Conservation (phyloP, 257 asterid species). For the Nicotiana benthamiana region DNA sequence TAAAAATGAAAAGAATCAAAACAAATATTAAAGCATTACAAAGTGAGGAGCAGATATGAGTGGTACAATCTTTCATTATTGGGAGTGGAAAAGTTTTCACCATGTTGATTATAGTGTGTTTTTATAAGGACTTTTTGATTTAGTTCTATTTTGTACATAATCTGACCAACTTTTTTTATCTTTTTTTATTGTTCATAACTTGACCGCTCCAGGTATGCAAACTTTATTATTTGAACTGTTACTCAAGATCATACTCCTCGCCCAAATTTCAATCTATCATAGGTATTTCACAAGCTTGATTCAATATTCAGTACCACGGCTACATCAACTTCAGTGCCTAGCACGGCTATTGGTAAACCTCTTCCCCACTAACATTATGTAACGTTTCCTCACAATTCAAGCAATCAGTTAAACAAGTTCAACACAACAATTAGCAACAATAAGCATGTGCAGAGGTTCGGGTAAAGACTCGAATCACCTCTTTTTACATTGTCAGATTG, state of each 20-base stretch:
- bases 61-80: background rate
- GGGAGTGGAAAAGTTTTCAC: background rate
- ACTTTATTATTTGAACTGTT: background rate
- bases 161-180: background rate
- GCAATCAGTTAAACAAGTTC: too few relatives aligned
- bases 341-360: background rate
- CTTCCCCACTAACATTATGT: background rate
- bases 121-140: background rate
- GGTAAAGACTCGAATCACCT: too few relatives aligned
- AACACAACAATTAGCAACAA: too few relatives aligned
- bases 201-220: background rate
- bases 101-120: background rate
- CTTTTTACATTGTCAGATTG: too few relatives aligned
- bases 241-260: background rate
- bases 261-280: background rate
- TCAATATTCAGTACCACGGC: background rate
- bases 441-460: too few relatives aligned
- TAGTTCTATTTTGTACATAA: background rate
- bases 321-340: background rate
- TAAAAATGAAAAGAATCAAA: background rate
- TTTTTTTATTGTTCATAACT: too few relatives aligned
- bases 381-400: background rate
- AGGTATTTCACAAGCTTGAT: background rate
- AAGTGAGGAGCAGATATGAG: background rate
- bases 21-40: background rate